These are phyloP conservation scores for Conticribra weissflogii DNA, from an alignment of 108 stramenopile genomes.

Conservation along the genomic window DNA sequence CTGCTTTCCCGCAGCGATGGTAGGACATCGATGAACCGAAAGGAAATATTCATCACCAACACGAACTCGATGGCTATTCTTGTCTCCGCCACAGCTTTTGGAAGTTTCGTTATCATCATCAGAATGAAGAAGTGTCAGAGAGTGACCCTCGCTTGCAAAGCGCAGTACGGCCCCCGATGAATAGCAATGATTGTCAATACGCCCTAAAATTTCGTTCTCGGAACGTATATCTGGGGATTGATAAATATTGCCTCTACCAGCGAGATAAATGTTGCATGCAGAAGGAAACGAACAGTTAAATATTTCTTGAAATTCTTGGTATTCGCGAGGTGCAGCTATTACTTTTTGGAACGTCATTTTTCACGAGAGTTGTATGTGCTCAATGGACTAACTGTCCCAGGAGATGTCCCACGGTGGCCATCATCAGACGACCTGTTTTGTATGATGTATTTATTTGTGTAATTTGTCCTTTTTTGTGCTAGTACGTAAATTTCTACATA, in stretches of 20 bases:
- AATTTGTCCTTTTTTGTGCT: too few species aligned
- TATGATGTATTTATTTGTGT: too few species aligned
- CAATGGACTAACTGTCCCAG: too few species aligned
- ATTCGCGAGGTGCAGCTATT: background rate
- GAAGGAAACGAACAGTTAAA: slow-evolving; percentile 42
- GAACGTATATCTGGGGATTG: background rate
- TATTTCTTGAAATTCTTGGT: slow-evolving; percentile 18
- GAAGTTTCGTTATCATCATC: background rate
- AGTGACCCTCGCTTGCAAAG: slow-evolving; percentile 37
- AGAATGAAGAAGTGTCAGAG: slow-evolving; percentile 3
- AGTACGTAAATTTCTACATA: too few species aligned
- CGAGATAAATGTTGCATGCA: slow-evolving; percentile 23
- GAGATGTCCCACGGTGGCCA: too few species aligned
- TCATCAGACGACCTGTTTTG: too few species aligned
- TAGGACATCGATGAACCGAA: background rate
- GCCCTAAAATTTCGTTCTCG: background rate
- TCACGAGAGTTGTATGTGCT: too few species aligned
- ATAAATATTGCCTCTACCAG: background rate
- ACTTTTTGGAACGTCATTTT: too few species aligned
- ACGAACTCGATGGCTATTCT: background rate
- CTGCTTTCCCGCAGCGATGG: background rate
- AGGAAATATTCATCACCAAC: background rate
- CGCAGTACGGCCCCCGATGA: background rate
- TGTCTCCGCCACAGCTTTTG: background rate
- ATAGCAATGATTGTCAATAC: background rate